These are phyloP conservation scores for Kalanchoe fedtschenkoi DNA, from an alignment of 164 flowering plant genomes.

Conservation along the genomic window DNA sequence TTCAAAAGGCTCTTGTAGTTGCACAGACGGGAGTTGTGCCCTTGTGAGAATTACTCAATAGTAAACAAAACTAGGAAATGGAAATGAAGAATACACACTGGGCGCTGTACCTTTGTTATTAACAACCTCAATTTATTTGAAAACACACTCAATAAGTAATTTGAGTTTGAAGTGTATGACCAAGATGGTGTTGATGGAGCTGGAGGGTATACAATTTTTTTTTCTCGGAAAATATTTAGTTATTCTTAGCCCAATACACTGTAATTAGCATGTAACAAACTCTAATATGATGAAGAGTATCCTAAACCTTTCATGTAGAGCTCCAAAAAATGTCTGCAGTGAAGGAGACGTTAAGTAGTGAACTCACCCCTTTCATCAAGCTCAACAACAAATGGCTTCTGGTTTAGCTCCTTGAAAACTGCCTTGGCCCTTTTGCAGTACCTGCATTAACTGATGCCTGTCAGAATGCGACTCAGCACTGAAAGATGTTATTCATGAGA, in stretches of 20 bases:
- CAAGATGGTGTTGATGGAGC: too few species aligned
- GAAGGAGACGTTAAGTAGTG: neutral
- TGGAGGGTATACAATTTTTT: too few species aligned
- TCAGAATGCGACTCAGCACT: too few species aligned
- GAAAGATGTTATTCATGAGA: too few species aligned
- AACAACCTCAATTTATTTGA: too few species aligned
- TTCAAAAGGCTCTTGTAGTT: neutral
- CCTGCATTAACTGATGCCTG: slow-evolving; percentile 26
- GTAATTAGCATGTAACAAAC: too few species aligned
- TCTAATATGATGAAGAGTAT: neutral
- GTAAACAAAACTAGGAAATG: too few species aligned
- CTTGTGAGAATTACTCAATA: too few species aligned
- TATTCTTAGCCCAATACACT: neutral
- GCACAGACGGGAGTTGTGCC: neutral
- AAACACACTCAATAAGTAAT: too few species aligned
- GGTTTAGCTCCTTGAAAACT: slow-evolving; percentile 77
- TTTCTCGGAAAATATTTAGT: neutral
- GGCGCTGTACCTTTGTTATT: too few species aligned
- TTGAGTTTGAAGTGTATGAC: too few species aligned
- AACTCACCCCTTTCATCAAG: slow-evolving; percentile 76
- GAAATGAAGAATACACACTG: too few species aligned
- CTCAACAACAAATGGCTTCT: slow-evolving; percentile 66
- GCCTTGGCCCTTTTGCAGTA: slow-evolving; percentile 78
- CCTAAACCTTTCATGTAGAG: neutral
- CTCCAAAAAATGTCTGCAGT: neutral